Conservation (phyloP, 129 eudicot species). For the Apium graveolens region DNA sequence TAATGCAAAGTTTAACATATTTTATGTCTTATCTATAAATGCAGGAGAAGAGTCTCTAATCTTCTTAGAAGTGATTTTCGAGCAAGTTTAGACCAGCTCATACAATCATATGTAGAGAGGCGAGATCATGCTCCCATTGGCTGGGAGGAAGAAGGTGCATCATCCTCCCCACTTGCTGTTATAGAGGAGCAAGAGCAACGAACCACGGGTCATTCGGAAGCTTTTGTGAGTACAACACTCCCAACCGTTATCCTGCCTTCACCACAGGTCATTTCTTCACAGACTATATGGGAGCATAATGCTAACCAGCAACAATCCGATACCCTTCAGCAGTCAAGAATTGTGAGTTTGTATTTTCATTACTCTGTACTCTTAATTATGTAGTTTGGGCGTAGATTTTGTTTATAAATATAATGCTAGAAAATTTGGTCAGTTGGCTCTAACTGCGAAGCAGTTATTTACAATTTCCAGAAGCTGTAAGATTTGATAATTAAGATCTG, state of each 20-base stretch:
- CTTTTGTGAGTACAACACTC: conserved; percentile 17
- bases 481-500: neutral
- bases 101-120: conserved; percentile 71
- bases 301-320: conserved; percentile 31
- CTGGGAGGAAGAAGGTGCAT: conserved; percentile 45
- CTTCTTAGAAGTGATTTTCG: conserved; percentile 95
- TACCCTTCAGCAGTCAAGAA: conserved; percentile 25
- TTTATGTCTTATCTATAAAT: neutral
- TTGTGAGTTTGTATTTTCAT: conserved; percentile 36
- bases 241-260: conserved; percentile 19
- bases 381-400: neutral
- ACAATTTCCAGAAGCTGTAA: too few relatives aligned
- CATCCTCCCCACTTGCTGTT: conserved; percentile 17
- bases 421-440: neutral
- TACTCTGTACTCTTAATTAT: neutral
- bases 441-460: too few relatives aligned
- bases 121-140: conserved; percentile 48
- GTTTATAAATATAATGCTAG: neutral
- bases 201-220: conserved; percentile 25
- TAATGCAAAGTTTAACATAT: neutral
- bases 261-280: conserved; percentile 16
- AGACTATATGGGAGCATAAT: conserved; percentile 33
- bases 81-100: conserved; percentile 62
- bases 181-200: conserved; percentile 30
- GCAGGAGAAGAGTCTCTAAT: conserved; percentile 87